Evolutionary conservation across 192 early-diverging fungal genomes (phyloP), one percentile per base, ranked within the genome.

Genomic region (Pilaira anomala): DNA sequence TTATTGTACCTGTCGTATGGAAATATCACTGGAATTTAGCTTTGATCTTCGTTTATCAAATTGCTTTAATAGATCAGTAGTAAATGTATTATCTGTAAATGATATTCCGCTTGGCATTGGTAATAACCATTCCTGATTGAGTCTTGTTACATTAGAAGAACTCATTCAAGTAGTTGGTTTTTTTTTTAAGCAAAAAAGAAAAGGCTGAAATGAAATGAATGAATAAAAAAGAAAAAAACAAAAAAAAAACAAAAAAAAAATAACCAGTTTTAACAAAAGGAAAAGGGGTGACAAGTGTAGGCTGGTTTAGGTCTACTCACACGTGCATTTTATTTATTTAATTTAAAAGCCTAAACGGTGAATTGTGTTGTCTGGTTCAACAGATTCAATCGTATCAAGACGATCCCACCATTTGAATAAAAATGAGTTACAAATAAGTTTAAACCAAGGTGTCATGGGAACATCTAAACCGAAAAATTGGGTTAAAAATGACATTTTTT

Each of bases 321-420:
- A 36, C 33, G 33, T 36, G 33, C 33, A 44, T 42, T 21, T 46
- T 18, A 65, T 30, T 11, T n/a, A 22, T 56, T 65, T 2, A 41
- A 24, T 14, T 63, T 61, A 71, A 21, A 77, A 74, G 13, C 75
- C 68, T 28, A 85, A 62, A 55, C 85, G 78, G 60, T 93, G 91
- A 62, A 93, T 91, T 22, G 83, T 89, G 9, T 81, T 61, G 5
- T 71, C 74, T 61, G 93, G 89, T 42, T 80, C 77, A 40, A 86
- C 72, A 24, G 48, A 42, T 4, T 83, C 77, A 51, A 95, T 72
- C 39, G 74, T 63, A 69, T 93, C 91, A 49, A 98, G 79, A 29
- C 87, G 80, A 62, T 86, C 87, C 97, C 97, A 98, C 97, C 97
- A 98, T 64, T 87, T 85, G 82, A 94, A 98, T 68, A 98, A 72